Evolutionary conservation across 192 early-diverging fungal genomes (phyloP), one percentile per base, ranked within the genome.

Genomic region (Haplosporangium gracile): DNA sequence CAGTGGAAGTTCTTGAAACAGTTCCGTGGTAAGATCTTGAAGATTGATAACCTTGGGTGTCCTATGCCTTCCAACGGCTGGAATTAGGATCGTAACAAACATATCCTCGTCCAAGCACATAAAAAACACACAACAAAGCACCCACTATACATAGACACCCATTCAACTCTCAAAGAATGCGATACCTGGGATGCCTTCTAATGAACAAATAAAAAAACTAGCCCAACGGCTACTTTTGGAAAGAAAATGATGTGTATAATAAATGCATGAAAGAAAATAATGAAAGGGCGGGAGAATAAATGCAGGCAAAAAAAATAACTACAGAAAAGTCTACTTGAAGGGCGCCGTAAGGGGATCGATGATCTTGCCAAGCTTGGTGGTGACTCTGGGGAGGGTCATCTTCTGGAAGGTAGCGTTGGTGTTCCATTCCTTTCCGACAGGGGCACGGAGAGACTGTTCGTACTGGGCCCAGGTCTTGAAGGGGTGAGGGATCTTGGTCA

Each of bases 391-490:
- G 89, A 94, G 91, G 72, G 94, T 95, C 78, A 95, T 89, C 89
- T 93, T 93, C 18, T 91, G 89, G 87, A 94, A 94, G 6, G 94
- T 91, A 57, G 90, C 90, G 38, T 90, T 88, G 3, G 98, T 96
- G 83, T 97, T 97, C 98, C 98, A 99, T 89, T 99, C 98, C 84
- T 94, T 95, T 65, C 98, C 98, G n/a, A 99, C 76, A 42, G 98
- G 98, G 68, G 92, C 90, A 40, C 94, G 92, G 77, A 99, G 88
- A 9, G 93, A 94, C 42, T 93, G 90, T 83, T 99, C 98, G 87
- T 99, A 99, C 88, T 98, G 97, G 72, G 96, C 95, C 71, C 91
- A 82, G 8, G 88, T 95, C 78, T 93, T 93, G 91, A 94, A 99
- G 20, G 97, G 96, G 89, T 95, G 93, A 11, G 98, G 98, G 71